Evolutionary conservation across 139 green algal species (phyloP), one percentile per base, ranked within the genome.

Genomic region (Diplosphaera chodatii): DNA sequence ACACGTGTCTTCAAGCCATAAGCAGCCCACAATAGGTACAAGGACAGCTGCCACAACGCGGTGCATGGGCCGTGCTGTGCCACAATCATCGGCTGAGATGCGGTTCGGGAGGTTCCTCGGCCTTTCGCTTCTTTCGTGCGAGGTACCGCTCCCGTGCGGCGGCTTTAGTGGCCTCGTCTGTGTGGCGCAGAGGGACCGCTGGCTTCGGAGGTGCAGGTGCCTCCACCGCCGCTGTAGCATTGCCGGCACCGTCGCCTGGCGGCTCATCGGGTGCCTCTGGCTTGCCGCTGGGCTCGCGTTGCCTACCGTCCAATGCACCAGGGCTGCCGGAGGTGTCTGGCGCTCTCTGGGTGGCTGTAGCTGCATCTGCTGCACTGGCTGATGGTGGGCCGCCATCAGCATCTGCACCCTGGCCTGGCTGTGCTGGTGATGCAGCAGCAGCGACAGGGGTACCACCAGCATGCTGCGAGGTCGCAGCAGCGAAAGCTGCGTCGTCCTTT

Each of bases 91-190:
- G n/a, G n/a, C n/a, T n/a, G n/a, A n/a, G n/a, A n/a, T n/a, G n/a
- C n/a, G n/a, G n/a, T n/a, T n/a, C n/a, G n/a, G n/a, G n/a, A n/a
- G n/a, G n/a, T n/a, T 64, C 64, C 25, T 37, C 41, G 37, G 56
- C 71, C 28, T 82, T 78, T 23, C 80, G 77, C 73, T 91, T 91
- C 18, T 25, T 59, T 2, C 91, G 78, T 1, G 90, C 89, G 28
- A 97, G 68, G 64, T 93, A 97, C 4, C 91, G 72, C 73, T 95
- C 91, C 21, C 83, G 66, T 0, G 91, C 91, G 0, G 83, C 83
- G 70, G 80, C 78, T 20, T 92, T 82, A 10, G 84, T 65, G 0
- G 76, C 71, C 18, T 90, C 84, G 31, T 85, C 77, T 67, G 48
- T 59, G 16, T 59, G 48, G 13, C 18, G 13, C 16, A 59, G 13